Evolutionary conservation across 371 early-diverging fungal species (phyloP).

Genomic region (Mucor lusitanicus): DNA sequence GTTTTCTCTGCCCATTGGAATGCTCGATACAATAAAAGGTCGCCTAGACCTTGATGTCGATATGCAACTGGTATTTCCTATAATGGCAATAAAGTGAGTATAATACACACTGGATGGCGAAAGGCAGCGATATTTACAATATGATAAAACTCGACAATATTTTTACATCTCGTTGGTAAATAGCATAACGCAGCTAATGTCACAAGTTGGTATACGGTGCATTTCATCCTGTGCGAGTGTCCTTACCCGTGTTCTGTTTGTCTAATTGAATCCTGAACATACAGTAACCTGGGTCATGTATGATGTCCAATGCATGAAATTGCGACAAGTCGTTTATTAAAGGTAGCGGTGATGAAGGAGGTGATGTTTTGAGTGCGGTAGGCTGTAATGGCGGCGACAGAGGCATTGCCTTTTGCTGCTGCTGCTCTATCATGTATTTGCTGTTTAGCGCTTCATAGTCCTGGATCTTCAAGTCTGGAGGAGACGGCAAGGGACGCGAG

Average conservation of each 20-base stretch:
- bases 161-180: constrained; percentile 26
- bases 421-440: constrained; percentile 3
- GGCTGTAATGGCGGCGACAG: background rate
- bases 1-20: constrained; percentile 30
- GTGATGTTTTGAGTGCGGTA: background rate
- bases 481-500: constrained; percentile 8
- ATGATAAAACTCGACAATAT: constrained; percentile 19
- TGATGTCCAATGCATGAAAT: constrained; percentile 11
- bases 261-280: constrained; percentile 30
- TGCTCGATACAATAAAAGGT: constrained; percentile 24
- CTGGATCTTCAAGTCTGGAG: constrained; percentile 8
- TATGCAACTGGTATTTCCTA: constrained; percentile 34
- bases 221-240: no score
- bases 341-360: background rate
- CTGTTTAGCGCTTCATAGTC: background rate
- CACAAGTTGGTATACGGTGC: background rate
- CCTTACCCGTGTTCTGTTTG: constrained; percentile 24
- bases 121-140: constrained; percentile 18
- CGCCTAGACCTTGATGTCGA: constrained; percentile 29
- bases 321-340: background rate
- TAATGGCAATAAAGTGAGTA: background rate
- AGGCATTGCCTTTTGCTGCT: background rate
- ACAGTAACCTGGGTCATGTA: constrained; percentile 23
- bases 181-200: constrained; percentile 31
- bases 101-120: background rate